phyloP scores from a whole-genome alignment of 805 yeast species.

The Candida railenensis region DNA sequence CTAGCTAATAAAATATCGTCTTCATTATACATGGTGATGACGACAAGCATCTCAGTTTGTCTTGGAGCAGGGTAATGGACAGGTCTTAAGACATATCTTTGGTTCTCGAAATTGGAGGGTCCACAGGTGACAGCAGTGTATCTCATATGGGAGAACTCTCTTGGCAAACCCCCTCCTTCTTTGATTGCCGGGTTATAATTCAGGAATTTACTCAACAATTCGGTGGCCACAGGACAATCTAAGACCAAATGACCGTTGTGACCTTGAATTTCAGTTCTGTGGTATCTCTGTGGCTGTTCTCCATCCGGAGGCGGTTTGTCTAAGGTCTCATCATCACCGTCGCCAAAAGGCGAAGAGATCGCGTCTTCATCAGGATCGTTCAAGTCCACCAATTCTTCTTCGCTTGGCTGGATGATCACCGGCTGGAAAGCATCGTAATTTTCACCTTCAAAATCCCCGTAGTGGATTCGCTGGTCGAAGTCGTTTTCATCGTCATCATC shows the following conservation, averaged over 20 bases:
- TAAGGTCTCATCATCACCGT: constrained; percentile 12
- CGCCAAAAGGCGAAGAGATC: constrained; percentile 27
- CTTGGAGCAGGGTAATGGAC: constrained; percentile 52
- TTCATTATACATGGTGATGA: constrained; percentile 67
- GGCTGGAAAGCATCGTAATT: constrained; percentile 34
- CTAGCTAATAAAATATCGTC: constrained; percentile 61
- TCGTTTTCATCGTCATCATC: constrained; percentile 40
- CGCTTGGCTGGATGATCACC: constrained; percentile 14
- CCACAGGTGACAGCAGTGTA: constrained; percentile 68
- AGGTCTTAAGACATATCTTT: constrained; percentile 57
- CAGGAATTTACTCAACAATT: constrained; percentile 40
- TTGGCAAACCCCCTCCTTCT: constrained; percentile 43
- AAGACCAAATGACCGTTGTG: constrained; percentile 45
- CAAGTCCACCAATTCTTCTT: not conserved
- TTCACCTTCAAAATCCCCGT: constrained; percentile 40
- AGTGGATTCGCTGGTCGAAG: constrained; percentile 38
- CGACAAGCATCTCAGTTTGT: constrained; percentile 59
- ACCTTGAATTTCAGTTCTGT: constrained; percentile 18
- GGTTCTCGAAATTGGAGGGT: constrained; percentile 59
- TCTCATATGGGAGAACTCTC: constrained; percentile 61
- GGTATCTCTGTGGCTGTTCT: constrained; percentile 21
- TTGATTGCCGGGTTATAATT: constrained; percentile 31
- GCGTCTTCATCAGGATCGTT: constrained; percentile 12
- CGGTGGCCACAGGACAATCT: constrained; percentile 48
- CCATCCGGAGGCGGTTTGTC: constrained; percentile 6